These are phyloP conservation scores for Calonectria henricotiae DNA, from an alignment of 2,329 filamentous ascomycete species.

Conservation along the genomic window DNA sequence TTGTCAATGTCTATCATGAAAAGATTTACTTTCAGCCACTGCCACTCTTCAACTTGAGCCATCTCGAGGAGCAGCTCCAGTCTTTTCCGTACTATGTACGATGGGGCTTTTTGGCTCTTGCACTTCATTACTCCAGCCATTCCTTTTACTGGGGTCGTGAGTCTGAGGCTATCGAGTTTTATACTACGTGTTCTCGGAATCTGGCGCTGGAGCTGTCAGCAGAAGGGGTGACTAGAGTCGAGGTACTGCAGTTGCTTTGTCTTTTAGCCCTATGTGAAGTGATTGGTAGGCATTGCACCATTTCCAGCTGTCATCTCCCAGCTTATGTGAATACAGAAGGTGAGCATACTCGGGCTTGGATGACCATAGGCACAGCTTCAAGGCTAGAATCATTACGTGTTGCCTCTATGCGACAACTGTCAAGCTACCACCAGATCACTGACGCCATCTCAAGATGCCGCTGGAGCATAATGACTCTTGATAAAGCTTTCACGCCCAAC, in stretches of 20 bases:
- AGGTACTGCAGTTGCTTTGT: conserved; percentile 45
- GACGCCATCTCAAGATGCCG: conserved; percentile 42
- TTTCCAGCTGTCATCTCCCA: fast-evolving
- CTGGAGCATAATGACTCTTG: conserved; percentile 43
- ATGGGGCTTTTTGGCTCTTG: conserved; percentile 45
- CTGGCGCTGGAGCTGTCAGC: conserved; percentile 44
- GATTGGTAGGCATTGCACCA: conserved; percentile 24
- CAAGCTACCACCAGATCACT: not conserved
- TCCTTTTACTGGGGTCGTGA: conserved; percentile 43
- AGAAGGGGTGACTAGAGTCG: conserved; percentile 34
- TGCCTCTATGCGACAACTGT: not conserved
- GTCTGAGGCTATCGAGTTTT: conserved; percentile 47
- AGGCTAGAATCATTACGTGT: conserved; percentile 45
- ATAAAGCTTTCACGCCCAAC: conserved; percentile 43
- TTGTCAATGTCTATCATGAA: conserved; percentile 40
- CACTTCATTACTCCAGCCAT: conserved; percentile 35
- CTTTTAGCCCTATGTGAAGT: conserved; percentile 46
- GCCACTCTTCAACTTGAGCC: conserved; percentile 41
- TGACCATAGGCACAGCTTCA: conserved; percentile 47
- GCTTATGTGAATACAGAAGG: conserved; percentile 19
- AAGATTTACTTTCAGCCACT: conserved; percentile 48
- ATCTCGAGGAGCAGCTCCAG: conserved; percentile 30
- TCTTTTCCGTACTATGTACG: conserved; percentile 44
- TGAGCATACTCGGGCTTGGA: conserved; percentile 45
- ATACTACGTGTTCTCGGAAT: conserved; percentile 40